phyloP scores from a whole-genome alignment of 805 yeast genomes.

The Candida sphagnicola region DNA sequence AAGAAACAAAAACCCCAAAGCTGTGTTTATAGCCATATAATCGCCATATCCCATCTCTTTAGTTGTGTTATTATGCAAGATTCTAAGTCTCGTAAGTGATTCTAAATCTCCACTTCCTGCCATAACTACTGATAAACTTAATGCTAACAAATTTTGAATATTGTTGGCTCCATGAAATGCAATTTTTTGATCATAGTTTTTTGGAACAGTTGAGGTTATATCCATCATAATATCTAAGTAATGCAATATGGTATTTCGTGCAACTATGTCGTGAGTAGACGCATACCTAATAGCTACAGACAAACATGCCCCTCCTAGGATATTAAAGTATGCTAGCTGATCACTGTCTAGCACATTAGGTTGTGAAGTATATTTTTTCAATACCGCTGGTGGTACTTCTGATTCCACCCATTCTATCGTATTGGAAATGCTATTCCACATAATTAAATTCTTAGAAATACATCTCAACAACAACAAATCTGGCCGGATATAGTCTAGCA shows the following conservation, averaged over 20 bases:
- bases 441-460: constrained; percentile 57
- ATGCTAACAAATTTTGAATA: constrained; percentile 54
- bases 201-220: constrained; percentile 38
- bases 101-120: constrained; percentile 90
- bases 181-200: constrained; percentile 54
- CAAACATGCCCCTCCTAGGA: constrained; percentile 70
- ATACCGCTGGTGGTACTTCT: constrained; percentile 50
- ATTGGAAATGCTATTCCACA: constrained; percentile 64
- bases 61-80: constrained; percentile 57
- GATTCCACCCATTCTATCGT: constrained; percentile 52
- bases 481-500: constrained; percentile 72
- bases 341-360: constrained; percentile 47
- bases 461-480: constrained; percentile 67
- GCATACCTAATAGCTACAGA: constrained; percentile 76
- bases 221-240: constrained; percentile 51
- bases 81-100: constrained; percentile 67
- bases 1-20: constrained; percentile 81
- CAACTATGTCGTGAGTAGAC: constrained; percentile 54
- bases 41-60: constrained; percentile 56
- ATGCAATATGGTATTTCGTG: constrained; percentile 51
- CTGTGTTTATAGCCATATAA: constrained; percentile 73
- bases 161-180: constrained; percentile 51
- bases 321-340: constrained; percentile 56
- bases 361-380: constrained; percentile 23
- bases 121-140: constrained; percentile 71